A percentile compares a stretch with the other conserved stretches of the same genome.
phyloP scores from a whole-genome alignment of 495 filamentous ascomycete species.

The Penicillium bovifimosum region DNA sequence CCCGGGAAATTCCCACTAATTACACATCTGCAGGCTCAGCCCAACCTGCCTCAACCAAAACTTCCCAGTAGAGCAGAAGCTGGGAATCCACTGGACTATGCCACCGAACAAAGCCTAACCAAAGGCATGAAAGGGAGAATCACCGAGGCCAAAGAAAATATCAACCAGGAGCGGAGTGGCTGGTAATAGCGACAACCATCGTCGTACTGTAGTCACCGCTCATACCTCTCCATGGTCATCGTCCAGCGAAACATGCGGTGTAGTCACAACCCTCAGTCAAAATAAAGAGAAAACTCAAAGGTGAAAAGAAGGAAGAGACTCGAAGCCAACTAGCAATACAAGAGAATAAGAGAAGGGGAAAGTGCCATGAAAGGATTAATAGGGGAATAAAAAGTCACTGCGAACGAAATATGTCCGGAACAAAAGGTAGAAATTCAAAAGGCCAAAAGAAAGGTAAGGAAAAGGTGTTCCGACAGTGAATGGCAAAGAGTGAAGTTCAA shows the following conservation, averaged over 20 bases:
- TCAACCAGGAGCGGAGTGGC: neutral
- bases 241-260: slow-evolving; percentile 6
- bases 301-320: slow-evolving; percentile 23
- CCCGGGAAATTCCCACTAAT: slow-evolving; percentile 18
- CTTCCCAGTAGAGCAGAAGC: slow-evolving; percentile 10
- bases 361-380: slow-evolving; percentile 29
- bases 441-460: slow-evolving; percentile 14
- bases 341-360: slow-evolving; percentile 28
- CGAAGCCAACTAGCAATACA: slow-evolving; percentile 47
- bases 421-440: slow-evolving; percentile 15
- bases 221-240: slow-evolving; percentile 3
- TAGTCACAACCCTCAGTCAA: slow-evolving; percentile 6
- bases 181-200: neutral
- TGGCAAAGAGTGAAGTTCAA: slow-evolving; percentile 16
- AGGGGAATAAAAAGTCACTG: slow-evolving; percentile 19
- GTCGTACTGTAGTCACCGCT: neutral
- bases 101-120: slow-evolving; percentile 19
- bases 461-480: slow-evolving; percentile 24
- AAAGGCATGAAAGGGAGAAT: slow-evolving; percentile 6
- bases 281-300: slow-evolving; percentile 16
- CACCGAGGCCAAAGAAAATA: slow-evolving; percentile 5
- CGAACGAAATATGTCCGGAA: slow-evolving; percentile 21
- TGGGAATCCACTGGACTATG: slow-evolving; percentile 13
- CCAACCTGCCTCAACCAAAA: slow-evolving; percentile 10
- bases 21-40: slow-evolving; percentile 19